Base-by-base conservation (phyloP, 1,284 basidiomycete species). In the Cryptococcus floricola region DNA sequence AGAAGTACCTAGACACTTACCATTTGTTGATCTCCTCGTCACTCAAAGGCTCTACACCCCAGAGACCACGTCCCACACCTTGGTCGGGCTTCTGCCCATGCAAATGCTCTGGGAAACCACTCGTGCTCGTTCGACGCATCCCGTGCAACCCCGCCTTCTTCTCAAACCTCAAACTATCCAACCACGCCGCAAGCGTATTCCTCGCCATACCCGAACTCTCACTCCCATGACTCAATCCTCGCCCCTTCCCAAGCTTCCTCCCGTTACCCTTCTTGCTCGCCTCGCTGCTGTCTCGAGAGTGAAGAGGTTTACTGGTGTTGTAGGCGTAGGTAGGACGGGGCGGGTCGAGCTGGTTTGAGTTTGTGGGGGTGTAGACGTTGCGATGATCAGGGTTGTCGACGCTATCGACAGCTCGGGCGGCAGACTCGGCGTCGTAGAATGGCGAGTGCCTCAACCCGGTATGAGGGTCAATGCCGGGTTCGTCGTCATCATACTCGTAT, bases 91-190 rank as follows among this genome's bases (percentile, higher is more conserved):
- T 9, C 58, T 63, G 42, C n/a, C 49, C 55, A 38, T 37, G 18
- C 34, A 37, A 28, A 10, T 19, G 9, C 14, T 47, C 43, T 43
- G 23, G n/a, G 16, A 34, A 18, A 25, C 43, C 25, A 14, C 34
- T 39, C 9, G 34, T 13, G 7, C 31, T 34, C 31, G 31, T 10
- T 34, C 31, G 31, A 34, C 12, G 12, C 14, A 52, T 39, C 28
- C 27, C 52, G 39, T 18, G 52, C 52, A 27, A n/a, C 5, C 6
- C 43, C 44, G n/a, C 48, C 48, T 19, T 41, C 27, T 27, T 48
- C 52, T 39, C 59, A 52, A 73, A 62, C 10, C 66, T 64, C 61
- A 75, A 70, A 14, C 61, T 61, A 54, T 75, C 73, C 39, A 75
- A 57, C 50, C 70, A 56, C 0, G 69, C 69, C 8, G 66, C 64